These are phyloP conservation scores for Phyllostachys edulis DNA, from an alignment of 176 grass and related monocot species.

Conservation along the genomic window DNA sequence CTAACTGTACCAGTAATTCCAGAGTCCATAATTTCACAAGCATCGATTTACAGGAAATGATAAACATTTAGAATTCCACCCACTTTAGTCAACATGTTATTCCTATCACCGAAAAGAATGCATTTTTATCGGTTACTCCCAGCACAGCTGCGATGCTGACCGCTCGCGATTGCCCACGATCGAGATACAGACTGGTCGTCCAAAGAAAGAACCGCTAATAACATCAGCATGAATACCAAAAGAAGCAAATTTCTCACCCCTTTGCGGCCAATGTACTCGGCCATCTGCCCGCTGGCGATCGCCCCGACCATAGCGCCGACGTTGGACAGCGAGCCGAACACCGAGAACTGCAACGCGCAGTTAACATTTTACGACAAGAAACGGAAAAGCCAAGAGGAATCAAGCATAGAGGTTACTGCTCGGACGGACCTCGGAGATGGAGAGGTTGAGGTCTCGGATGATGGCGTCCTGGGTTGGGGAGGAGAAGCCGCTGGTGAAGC, in stretches of 20 bases:
- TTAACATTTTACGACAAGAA: neutral
- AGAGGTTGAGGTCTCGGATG: conserved; percentile 70
- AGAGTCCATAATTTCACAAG: neutral
- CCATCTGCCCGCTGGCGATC: conserved; percentile 88
- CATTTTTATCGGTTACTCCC: neutral
- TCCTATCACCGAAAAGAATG: neutral
- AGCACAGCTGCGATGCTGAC: neutral
- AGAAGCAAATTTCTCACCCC: conserved; percentile 47
- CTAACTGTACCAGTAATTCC: neutral
- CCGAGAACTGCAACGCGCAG: conserved; percentile 54
- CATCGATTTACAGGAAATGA: neutral
- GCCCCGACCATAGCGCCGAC: conserved; percentile 92
- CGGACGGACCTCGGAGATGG: conserved; percentile 57
- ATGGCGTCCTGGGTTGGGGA: conserved; percentile 81
- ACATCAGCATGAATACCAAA: neutral
- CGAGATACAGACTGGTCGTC: neutral
- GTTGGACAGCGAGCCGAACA: conserved; percentile 80
- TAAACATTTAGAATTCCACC: neutral
- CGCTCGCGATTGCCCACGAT: neutral
- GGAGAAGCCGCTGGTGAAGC: conserved; percentile 87
- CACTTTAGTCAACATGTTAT: neutral
- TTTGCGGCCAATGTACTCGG: conserved; percentile 86
- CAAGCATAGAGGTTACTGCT: neutral
- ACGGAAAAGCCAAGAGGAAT: neutral
- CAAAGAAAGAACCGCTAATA: neutral